Conservation (phyloP, 78 protist species). For the Chrysochromulina parva region DNA sequence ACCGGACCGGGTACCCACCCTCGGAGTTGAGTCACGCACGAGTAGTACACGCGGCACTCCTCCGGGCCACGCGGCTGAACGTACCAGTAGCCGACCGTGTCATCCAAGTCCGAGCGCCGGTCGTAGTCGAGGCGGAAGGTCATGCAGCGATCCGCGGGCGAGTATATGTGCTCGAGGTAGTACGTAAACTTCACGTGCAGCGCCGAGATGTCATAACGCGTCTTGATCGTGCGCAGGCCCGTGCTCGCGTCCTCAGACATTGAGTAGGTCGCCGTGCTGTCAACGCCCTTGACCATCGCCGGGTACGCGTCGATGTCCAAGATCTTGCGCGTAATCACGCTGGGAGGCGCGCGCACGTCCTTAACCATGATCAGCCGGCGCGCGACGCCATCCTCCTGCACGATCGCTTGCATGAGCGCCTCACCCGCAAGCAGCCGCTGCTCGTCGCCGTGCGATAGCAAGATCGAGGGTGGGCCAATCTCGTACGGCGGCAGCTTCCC, state of each 20-base stretch:
- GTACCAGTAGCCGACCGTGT: constrained; percentile 28
- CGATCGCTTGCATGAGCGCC: background rate
- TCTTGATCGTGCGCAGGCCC: too few relatives aligned
- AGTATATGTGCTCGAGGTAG: background rate
- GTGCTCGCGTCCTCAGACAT: too few relatives aligned
- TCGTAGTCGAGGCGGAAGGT: background rate
- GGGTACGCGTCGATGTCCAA: background rate
- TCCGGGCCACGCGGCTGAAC: background rate
- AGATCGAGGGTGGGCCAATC: background rate
- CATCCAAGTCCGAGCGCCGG: background rate
- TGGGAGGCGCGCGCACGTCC: background rate
- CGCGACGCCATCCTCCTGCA: background rate
- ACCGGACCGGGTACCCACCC: constrained; percentile 13
- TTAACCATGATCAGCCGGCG: background rate
- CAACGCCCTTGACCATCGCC: constrained; percentile 3
- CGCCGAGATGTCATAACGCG: too few relatives aligned
- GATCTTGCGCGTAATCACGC: background rate
- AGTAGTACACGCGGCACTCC: constrained; percentile 8
- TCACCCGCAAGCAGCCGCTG: background rate
- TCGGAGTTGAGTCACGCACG: background rate
- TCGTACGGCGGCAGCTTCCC: constrained; percentile 1
- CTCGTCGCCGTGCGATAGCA: background rate
- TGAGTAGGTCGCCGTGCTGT: background rate
- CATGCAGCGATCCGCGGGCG: background rate
- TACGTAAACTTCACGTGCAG: too few relatives aligned